Conservation (phyloP, 371 early-diverging fungal species). For the Syncephalis fuscata region DNA sequence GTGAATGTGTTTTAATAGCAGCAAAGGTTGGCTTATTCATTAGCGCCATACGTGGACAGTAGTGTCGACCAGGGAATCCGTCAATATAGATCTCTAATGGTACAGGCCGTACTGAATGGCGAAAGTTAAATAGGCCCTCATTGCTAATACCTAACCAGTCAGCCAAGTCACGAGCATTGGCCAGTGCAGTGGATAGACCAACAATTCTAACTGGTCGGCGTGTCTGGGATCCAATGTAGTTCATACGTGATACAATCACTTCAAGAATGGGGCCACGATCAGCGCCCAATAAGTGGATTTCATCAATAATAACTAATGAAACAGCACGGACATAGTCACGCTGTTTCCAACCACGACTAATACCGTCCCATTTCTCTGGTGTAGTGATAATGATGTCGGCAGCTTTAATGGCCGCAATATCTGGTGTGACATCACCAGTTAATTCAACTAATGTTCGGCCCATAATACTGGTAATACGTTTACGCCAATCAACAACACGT, state of each 20-base stretch:
- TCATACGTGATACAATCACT: slow-evolving; percentile 94
- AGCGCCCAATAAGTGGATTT: slow-evolving; percentile 95
- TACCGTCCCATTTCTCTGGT: slow-evolving; percentile 98
- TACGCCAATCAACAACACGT: slow-evolving; percentile 80
- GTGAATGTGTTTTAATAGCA: slow-evolving; percentile 86
- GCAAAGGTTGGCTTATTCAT: slow-evolving; percentile 95
- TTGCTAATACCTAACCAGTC: slow-evolving; percentile 87
- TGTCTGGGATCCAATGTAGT: slow-evolving; percentile 65
- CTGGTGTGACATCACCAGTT: slow-evolving; percentile 95
- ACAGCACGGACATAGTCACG: slow-evolving; percentile 70
- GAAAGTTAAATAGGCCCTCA: slow-evolving; percentile 82
- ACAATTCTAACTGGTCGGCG: slow-evolving; percentile 75
- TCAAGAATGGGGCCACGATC: slow-evolving; percentile 97
- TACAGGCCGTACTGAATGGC: slow-evolving; percentile 88
- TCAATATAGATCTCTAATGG: slow-evolving; percentile 93
- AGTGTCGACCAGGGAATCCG: slow-evolving; percentile 90
- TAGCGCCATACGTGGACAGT: slow-evolving; percentile 88
- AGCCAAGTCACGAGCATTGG: slow-evolving; percentile 92
- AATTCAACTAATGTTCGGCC: slow-evolving; percentile 77
- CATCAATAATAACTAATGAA: slow-evolving; percentile 92
- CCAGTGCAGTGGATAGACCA: slow-evolving; percentile 95
- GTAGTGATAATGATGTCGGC: slow-evolving; percentile 95
- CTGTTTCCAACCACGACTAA: slow-evolving; percentile 82
- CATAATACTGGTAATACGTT: slow-evolving; percentile 60
- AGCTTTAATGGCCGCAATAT: slow-evolving; percentile 62